phyloP scores from a whole-genome alignment of 73 alveolate species.

The Paramecium biaurelia region DNA sequence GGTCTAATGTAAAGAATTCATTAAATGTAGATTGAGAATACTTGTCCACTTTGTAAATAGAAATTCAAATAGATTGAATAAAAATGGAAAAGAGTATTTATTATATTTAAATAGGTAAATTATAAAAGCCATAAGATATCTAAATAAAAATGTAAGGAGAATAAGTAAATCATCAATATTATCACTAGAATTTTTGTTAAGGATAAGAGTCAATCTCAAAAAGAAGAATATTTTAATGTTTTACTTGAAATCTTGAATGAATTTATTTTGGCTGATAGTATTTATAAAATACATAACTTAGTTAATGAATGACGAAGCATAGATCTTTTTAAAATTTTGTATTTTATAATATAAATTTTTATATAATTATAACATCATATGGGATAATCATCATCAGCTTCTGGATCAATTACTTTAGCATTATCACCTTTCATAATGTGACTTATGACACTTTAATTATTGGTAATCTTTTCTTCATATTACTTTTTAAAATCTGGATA shows the following conservation, averaged over 20 bases:
- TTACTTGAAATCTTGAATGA: neutral
- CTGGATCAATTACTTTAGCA: conserved; percentile 35
- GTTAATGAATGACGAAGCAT: neutral
- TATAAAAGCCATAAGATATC: neutral
- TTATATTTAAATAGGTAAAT: neutral
- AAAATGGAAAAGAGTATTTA: conserved; percentile 2
- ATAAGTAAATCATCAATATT: neutral
- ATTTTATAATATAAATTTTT: neutral
- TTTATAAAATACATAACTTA: neutral
- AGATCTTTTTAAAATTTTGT: neutral
- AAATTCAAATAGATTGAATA: neutral
- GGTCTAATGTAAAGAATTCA: neutral
- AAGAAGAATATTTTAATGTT: neutral
- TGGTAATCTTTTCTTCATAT: conserved; percentile 40
- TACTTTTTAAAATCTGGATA: conserved; percentile 46
- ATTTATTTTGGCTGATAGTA: neutral
- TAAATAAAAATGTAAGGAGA: neutral
- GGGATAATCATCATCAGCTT: conserved; percentile 50
- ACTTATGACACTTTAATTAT: neutral
- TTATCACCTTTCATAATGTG: conserved; percentile 37
- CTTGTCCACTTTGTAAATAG: neutral
- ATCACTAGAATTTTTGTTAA: neutral
- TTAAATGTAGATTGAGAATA: neutral
- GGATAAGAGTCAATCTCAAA: neutral
- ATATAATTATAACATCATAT: neutral